Percentiles rank a stretch among this genome's conserved stretches.
These are phyloP conservation scores for Biscogniauxia sp. DNA, from an alignment of 2,329 filamentous ascomycete species.

Conservation along the genomic window DNA sequence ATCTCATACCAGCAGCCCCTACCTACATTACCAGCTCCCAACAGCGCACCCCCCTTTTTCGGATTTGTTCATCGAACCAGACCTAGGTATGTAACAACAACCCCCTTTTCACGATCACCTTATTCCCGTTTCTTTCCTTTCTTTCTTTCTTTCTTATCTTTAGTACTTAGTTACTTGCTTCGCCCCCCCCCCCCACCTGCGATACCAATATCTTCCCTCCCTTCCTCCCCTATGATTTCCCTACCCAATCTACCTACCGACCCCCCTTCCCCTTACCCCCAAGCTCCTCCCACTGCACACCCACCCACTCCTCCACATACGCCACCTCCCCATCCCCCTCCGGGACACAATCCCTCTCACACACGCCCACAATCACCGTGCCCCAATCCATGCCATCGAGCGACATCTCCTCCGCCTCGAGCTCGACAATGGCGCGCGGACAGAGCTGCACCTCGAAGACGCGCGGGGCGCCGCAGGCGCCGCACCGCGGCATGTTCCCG, in stretches of 20 bases:
- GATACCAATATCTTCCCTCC: too few relatives aligned
- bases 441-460: constrained; percentile 92
- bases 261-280: constrained; percentile 6
- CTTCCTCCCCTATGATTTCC: background rate
- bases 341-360: constrained; percentile 69
- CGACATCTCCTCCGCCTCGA: constrained; percentile 56
- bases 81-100: too few relatives aligned
- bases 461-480: constrained; percentile 69
- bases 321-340: constrained; percentile 59
- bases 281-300: constrained; percentile 94
- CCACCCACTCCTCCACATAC: constrained; percentile 94
- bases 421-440: constrained; percentile 83
- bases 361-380: constrained; percentile 84
- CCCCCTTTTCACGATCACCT: too few relatives aligned
- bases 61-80: too few relatives aligned
- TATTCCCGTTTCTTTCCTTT: too few relatives aligned
- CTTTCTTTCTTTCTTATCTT: too few relatives aligned
- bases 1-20: background rate
- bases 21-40: background rate
- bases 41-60: too few relatives aligned
- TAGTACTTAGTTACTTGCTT: too few relatives aligned
- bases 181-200: too few relatives aligned
- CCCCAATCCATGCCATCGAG: constrained; percentile 82
- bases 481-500: constrained; percentile 76
- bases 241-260: background rate